Conservation (phyloP, 2,329 filamentous ascomycete species). For the Epichloe scottii region DNA sequence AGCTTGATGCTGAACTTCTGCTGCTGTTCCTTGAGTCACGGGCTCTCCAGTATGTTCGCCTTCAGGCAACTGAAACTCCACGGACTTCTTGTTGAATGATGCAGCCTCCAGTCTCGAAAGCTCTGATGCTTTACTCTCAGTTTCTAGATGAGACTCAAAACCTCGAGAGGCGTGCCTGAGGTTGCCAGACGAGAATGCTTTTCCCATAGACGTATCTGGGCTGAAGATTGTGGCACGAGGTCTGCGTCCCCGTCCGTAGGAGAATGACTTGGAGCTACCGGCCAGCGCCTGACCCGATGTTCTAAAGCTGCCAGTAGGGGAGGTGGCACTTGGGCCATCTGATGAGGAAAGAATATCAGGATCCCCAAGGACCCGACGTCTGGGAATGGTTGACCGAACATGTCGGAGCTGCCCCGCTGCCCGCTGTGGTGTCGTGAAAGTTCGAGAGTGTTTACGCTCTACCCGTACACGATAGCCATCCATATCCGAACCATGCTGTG, state of each 20-base stretch:
- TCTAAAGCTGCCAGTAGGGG: conserved; percentile 1
- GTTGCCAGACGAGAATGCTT: conserved; percentile 1
- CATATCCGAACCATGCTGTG: conserved; percentile 21
- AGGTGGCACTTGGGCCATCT: background rate
- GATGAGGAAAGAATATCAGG: background rate
- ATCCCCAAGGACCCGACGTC: background rate
- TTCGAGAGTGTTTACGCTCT: conserved; percentile 22
- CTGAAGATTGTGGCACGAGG: conserved; percentile 8
- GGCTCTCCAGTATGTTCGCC: background rate
- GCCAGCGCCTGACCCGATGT: background rate
- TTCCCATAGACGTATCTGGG: conserved; percentile 1
- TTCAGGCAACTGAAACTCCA: conserved; percentile 6
- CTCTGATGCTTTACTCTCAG: background rate
- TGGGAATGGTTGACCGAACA: conserved; percentile 6
- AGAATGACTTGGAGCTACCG: background rate
- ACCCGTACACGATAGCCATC: conserved; percentile 22
- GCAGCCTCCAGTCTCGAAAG: background rate
- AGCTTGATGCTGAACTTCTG: background rate
- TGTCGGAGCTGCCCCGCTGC: background rate
- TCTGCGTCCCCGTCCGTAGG: conserved; percentile 1
- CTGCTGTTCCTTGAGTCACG: background rate
- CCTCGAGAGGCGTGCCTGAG: background rate
- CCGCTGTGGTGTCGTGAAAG: conserved; percentile 11
- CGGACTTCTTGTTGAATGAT: conserved; percentile 5
- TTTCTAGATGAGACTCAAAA: background rate